phyloP scores from a whole-genome alignment of 495 filamentous ascomycete genomes.

The Penicillium dipodomyicola region DNA sequence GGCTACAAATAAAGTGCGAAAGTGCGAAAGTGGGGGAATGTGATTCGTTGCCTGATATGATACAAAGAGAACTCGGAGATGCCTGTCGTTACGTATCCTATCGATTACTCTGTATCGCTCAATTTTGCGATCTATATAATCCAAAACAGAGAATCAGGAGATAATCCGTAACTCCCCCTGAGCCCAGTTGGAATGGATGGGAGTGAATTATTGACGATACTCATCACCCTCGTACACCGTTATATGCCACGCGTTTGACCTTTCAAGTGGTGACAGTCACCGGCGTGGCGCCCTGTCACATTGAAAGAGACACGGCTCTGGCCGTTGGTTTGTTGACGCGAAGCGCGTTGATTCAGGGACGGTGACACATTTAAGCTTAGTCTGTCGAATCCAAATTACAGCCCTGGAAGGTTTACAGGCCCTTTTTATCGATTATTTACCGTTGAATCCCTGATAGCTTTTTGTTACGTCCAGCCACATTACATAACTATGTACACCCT shows the following conservation, averaged over 20 bases:
- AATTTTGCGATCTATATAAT: constrained; percentile 9
- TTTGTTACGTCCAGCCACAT: constrained; percentile 4
- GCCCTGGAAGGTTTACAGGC: neutral
- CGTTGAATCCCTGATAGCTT: neutral
- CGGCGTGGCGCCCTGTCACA: constrained; percentile 7
- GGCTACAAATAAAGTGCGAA: constrained; percentile 21
- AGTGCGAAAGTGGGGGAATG: constrained; percentile 18
- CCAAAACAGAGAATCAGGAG: constrained; percentile 4
- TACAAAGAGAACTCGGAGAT: constrained; percentile 9
- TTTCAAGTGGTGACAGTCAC: neutral
- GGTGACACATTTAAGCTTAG: constrained; percentile 6
- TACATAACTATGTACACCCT: neutral
- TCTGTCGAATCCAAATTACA: neutral
- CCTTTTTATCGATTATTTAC: neutral
- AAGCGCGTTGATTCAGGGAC: constrained; percentile 6
- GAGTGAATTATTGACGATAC: neutral
- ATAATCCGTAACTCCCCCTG: neutral
- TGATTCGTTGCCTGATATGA: constrained; percentile 22
- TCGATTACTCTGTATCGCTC: neutral
- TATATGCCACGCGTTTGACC: constrained; percentile 7
- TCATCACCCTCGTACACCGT: neutral
- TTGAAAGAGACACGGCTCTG: neutral
- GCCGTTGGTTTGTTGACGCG: constrained; percentile 4
- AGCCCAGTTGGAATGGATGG: neutral
- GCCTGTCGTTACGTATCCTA: neutral